Evolutionary conservation across 805 yeast genomes (phyloP).

Genomic region (Barnettozyma pratensis): DNA sequence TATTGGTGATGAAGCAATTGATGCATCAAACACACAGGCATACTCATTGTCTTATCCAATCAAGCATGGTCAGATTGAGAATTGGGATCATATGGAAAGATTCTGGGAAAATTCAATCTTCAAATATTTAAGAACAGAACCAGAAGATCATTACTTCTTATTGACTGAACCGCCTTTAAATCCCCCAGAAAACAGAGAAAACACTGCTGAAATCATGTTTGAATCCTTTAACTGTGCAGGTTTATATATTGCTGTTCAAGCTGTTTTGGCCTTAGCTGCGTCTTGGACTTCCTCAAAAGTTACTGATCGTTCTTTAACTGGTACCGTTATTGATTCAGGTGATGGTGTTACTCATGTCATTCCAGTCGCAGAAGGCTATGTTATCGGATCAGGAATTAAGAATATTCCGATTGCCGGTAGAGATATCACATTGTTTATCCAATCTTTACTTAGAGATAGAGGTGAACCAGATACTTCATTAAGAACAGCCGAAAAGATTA

Average conservation of each 20-base stretch:
- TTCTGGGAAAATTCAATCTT: conserved; percentile 98
- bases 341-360: conserved; percentile 99
- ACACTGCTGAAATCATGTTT: conserved; percentile 98
- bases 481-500: conserved; percentile 94
- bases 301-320: conserved; percentile 90
- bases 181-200: conserved; percentile 99
- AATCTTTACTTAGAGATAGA: conserved; percentile 89
- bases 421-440: conserved; percentile 92
- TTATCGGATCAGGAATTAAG: conserved; percentile 94
- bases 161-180: conserved; percentile 97
- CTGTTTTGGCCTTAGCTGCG: conserved; percentile 96
- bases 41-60: conserved; percentile 89
- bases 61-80: conserved; percentile 96
- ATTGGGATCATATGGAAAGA: conserved; percentile 99
- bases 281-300: conserved; percentile 98
- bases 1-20: conserved; percentile 93
- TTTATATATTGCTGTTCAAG: conserved; percentile 96
- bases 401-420: conserved; percentile 98
- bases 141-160: conserved; percentile 95
- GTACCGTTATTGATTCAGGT: conserved; percentile 97
- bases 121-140: conserved; percentile 95
- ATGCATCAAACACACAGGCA: conserved; percentile 86
- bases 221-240: conserved; percentile 99
- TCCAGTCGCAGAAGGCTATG: conserved; percentile 99
- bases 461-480: conserved; percentile 92